phyloP scores from a whole-genome alignment of 306 rosid species.

The Sindora glabra region DNA sequence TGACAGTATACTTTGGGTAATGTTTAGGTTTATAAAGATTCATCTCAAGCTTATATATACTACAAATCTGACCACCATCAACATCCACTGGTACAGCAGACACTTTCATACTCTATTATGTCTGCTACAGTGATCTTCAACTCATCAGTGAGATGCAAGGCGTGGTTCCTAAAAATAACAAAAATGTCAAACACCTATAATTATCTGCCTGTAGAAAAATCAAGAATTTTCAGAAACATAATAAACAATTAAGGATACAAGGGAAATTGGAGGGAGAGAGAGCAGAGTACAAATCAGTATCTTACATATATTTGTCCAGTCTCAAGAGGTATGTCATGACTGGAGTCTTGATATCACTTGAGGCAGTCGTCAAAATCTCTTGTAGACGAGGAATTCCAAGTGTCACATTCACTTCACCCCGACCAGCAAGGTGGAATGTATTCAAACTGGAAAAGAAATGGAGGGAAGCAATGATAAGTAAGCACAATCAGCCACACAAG shows the following conservation, averaged over 20 bases:
- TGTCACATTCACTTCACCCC: conserved; percentile 97
- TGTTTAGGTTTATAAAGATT: conserved; percentile 54
- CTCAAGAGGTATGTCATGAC: conserved; percentile 85
- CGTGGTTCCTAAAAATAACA: conserved; percentile 58
- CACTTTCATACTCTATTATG: conserved; percentile 56
- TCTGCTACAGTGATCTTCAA: conserved; percentile 87
- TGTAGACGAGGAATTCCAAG: conserved; percentile 95
- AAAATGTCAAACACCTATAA: conserved; percentile 4
- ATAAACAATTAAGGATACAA: not conserved
- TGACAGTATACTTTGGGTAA: conserved; percentile 45
- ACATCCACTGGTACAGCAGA: conserved; percentile 46
- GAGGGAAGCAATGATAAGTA: not conserved
- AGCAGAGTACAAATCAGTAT: conserved; percentile 15
- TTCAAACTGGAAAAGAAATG: conserved; percentile 65
- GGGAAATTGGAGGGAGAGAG: not conserved
- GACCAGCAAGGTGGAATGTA: conserved; percentile 92
- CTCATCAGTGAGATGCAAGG: conserved; percentile 53
- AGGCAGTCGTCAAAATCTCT: conserved; percentile 83
- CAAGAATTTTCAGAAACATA: not conserved
- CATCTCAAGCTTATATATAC: conserved; percentile 74
- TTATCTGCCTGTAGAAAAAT: not conserved
- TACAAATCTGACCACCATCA: conserved; percentile 32
- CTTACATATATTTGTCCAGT: conserved; percentile 55
- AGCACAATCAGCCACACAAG: not conserved
- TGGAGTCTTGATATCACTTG: conserved; percentile 71